These are phyloP conservation scores for Diaporthe sp. DNA, from an alignment of 2,329 filamentous ascomycete genomes.

Conservation along the genomic window DNA sequence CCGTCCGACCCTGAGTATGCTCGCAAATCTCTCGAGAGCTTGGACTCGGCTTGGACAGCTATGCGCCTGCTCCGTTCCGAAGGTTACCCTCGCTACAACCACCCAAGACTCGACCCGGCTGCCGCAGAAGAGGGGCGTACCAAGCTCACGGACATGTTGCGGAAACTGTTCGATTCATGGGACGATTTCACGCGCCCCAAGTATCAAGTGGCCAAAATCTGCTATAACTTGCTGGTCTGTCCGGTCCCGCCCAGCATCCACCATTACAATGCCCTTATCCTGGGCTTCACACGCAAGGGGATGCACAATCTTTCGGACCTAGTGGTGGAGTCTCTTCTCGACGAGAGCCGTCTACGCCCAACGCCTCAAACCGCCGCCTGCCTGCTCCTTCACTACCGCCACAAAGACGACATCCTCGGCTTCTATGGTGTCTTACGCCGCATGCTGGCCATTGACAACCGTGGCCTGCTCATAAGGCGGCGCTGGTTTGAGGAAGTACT, in stretches of 20 bases:
- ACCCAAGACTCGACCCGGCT: constrained; percentile 44
- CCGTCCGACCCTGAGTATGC: constrained; percentile 43
- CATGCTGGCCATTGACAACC: constrained; percentile 59
- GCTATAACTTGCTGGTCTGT: constrained; percentile 77
- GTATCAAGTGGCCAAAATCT: constrained; percentile 61
- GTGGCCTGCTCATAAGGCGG: constrained; percentile 57
- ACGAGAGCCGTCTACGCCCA: constrained; percentile 59
- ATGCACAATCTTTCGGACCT: constrained; percentile 65
- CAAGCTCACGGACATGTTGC: constrained; percentile 45
- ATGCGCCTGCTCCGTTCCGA: constrained; percentile 52
- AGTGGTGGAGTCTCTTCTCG: constrained; percentile 67
- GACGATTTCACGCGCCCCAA: constrained; percentile 40
- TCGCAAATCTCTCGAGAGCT: constrained; percentile 43
- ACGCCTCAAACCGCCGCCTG: constrained; percentile 64
- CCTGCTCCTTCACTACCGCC: constrained; percentile 65
- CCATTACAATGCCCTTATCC: constrained; percentile 79
- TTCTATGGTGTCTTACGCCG: constrained; percentile 62
- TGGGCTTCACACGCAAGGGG: constrained; percentile 71
- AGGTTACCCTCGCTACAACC: constrained; percentile 51
- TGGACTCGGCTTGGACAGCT: constrained; percentile 51
- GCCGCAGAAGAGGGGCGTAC: constrained; percentile 44
- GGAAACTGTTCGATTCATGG: constrained; percentile 49
- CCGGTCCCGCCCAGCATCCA: constrained; percentile 73
- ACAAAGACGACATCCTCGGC: constrained; percentile 55
- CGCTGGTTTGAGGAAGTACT: constrained; percentile 52